Evolutionary conservation across 192 early-diverging fungal species (phyloP).

Genomic region (Backusella mclennaniae): DNA sequence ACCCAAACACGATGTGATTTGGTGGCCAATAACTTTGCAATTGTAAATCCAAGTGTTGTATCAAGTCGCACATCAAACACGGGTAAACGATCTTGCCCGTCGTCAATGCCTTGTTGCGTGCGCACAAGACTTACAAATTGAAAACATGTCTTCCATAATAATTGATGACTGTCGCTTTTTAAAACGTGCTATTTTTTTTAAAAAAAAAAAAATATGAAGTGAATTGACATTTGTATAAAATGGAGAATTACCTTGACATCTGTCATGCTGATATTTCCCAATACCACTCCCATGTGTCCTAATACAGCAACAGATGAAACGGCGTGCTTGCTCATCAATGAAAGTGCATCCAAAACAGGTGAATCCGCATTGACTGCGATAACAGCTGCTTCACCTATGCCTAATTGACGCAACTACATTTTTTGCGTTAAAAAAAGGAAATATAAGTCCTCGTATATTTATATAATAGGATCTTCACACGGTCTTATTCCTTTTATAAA

Average conservation of each 20-base stretch:
- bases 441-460: not conserved
- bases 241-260: slow-evolving; percentile 56
- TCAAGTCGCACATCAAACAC: slow-evolving; percentile 74
- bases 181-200: slow-evolving; percentile 21
- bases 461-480: slow-evolving; percentile 59
- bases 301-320: slow-evolving; percentile 65
- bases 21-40: slow-evolving; percentile 79
- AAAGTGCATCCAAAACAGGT: slow-evolving; percentile 66
- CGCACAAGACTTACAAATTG: slow-evolving; percentile 62
- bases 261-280: slow-evolving; percentile 69
- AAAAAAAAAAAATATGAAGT: not conserved
- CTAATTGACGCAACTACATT: slow-evolving; percentile 49
- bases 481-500: not conserved
- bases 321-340: slow-evolving; percentile 57
- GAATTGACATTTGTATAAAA: no score
- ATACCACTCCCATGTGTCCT: slow-evolving; percentile 48
- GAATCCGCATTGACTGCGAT: slow-evolving; percentile 51
- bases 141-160: slow-evolving; percentile 58
- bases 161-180: slow-evolving; percentile 40
- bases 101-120: slow-evolving; percentile 61
- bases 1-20: slow-evolving; percentile 84
- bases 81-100: slow-evolving; percentile 66
- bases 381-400: slow-evolving; percentile 53
- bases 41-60: slow-evolving; percentile 66
- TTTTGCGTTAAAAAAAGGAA: not conserved